Conservation (phyloP, 2,329 filamentous ascomycete species). For the Pseudovirgaria hyperparasitica region DNA sequence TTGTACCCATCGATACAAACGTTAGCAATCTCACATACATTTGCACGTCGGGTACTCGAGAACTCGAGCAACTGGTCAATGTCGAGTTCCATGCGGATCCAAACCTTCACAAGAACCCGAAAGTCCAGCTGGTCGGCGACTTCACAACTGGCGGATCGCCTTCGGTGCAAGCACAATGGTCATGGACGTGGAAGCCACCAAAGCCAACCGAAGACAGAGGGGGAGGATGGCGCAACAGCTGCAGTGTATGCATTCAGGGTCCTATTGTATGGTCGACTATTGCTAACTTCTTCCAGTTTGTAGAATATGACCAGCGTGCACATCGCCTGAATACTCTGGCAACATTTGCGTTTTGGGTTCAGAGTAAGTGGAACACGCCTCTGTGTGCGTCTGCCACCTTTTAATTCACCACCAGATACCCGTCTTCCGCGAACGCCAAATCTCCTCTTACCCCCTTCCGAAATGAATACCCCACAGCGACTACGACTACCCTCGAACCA, state of each 20-base stretch:
- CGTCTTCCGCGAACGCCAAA: constrained; percentile 25
- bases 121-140: constrained; percentile 90
- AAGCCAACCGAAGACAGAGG: constrained; percentile 68
- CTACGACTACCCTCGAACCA: constrained; percentile 76
- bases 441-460: constrained; percentile 54
- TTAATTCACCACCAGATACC: constrained; percentile 19
- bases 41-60: constrained; percentile 71
- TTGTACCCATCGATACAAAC: constrained; percentile 51
- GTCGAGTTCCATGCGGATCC: constrained; percentile 94
- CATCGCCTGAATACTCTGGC: constrained; percentile 81
- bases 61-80: constrained; percentile 88
- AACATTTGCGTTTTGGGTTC: constrained; percentile 90
- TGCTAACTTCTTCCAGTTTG: constrained; percentile 48
- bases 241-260: constrained; percentile 50
- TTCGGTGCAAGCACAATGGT: constrained; percentile 85
- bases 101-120: constrained; percentile 92
- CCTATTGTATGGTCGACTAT: constrained; percentile 4
- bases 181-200: constrained; percentile 93
- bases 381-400: neutral
- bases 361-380: constrained; percentile 43
- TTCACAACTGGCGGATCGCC: constrained; percentile 72
- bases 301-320: constrained; percentile 90
- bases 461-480: constrained; percentile 60
- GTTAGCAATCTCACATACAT: constrained; percentile 88
- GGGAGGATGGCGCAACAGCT: constrained; percentile 90